Evolutionary conservation across 441 rosid genomes (phyloP).

Genomic region (Hura crepitans): DNA sequence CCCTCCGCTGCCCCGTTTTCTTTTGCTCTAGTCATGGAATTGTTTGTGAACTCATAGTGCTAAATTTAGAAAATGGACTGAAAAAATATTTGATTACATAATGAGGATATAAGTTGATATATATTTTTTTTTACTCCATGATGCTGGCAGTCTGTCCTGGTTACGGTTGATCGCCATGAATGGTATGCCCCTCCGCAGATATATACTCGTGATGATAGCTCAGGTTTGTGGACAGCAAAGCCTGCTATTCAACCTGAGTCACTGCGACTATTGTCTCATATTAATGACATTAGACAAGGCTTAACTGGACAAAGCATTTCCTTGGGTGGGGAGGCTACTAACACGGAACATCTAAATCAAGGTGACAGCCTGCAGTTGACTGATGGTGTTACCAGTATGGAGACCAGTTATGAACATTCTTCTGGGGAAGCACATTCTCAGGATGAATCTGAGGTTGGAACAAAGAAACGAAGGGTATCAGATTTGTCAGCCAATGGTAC

Average conservation of each 20-base stretch:
- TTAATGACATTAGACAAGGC: slow-evolving; percentile 31
- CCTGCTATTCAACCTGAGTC: slow-evolving; percentile 52
- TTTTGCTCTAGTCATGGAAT: not conserved
- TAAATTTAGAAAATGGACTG: not conserved
- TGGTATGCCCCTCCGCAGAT: slow-evolving; percentile 96
- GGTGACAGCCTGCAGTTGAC: slow-evolving; percentile 47
- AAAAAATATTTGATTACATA: not conserved
- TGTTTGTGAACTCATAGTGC: not conserved
- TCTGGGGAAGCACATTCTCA: slow-evolving; percentile 39
- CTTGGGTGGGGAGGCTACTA: slow-evolving; percentile 39
- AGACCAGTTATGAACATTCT: slow-evolving; percentile 49
- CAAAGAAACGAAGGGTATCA: slow-evolving; percentile 52
- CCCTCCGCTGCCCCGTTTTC: not conserved
- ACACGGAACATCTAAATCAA: slow-evolving; percentile 47
- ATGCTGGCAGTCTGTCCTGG: slow-evolving; percentile 81
- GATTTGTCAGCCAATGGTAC: slow-evolving; percentile 46
- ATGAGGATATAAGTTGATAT: not conserved
- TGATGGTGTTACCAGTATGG: slow-evolving; percentile 60
- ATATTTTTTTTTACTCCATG: slow-evolving; percentile 2
- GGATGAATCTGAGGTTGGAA: slow-evolving; percentile 57
- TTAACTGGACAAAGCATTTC: slow-evolving; percentile 28
- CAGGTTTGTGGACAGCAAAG: slow-evolving; percentile 79
- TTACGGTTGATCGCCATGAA: slow-evolving; percentile 94
- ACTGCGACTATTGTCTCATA: slow-evolving; percentile 33
- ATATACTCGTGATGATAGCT: slow-evolving; percentile 85